These are phyloP conservation scores for Phoenix roebelenii DNA, from an alignment of 176 grass and related monocot species.

Conservation along the genomic window DNA sequence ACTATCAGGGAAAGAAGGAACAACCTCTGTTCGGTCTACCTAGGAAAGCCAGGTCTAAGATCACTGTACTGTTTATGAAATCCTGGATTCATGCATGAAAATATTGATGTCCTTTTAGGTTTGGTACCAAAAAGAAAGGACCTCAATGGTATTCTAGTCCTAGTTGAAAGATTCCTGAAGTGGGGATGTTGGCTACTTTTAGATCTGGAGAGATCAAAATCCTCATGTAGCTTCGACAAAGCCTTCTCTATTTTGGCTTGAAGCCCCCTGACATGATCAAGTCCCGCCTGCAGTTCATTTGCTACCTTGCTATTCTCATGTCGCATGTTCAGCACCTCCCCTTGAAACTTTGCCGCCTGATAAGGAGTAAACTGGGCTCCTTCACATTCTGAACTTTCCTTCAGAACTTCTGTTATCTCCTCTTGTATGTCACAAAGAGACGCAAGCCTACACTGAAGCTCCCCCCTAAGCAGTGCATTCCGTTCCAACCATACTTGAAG, in stretches of 20 bases:
- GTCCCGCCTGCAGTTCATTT: constrained; percentile 56
- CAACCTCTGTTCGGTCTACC: no score
- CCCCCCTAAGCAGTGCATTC: constrained; percentile 50
- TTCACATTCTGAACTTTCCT: constrained; percentile 21
- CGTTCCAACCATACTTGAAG: constrained; percentile 91
- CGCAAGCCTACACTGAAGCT: constrained; percentile 51
- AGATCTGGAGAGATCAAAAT: constrained; percentile 37
- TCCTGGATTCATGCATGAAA: constrained; percentile 34
- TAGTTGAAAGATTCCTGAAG: constrained; percentile 13
- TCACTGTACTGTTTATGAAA: constrained; percentile 35
- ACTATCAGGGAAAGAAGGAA: no score
- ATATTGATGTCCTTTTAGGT: constrained; percentile 48
- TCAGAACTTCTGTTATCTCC: constrained; percentile 49
- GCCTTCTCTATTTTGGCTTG: constrained; percentile 55
- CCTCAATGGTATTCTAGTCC: constrained; percentile 39
- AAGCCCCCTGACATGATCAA: constrained; percentile 62
- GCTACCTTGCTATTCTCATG: constrained; percentile 78
- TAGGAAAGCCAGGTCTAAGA: neutral
- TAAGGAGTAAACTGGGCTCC: constrained; percentile 47
- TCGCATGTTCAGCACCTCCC: constrained; percentile 84
- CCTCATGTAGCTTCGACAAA: constrained; percentile 37
- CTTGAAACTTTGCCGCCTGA: constrained; percentile 81
- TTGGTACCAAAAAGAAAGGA: constrained; percentile 52
- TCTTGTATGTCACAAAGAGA: constrained; percentile 62
- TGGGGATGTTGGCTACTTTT: constrained; percentile 20